phyloP scores from a whole-genome alignment of 495 filamentous ascomycete genomes.

The Filosporella fistucella region DNA sequence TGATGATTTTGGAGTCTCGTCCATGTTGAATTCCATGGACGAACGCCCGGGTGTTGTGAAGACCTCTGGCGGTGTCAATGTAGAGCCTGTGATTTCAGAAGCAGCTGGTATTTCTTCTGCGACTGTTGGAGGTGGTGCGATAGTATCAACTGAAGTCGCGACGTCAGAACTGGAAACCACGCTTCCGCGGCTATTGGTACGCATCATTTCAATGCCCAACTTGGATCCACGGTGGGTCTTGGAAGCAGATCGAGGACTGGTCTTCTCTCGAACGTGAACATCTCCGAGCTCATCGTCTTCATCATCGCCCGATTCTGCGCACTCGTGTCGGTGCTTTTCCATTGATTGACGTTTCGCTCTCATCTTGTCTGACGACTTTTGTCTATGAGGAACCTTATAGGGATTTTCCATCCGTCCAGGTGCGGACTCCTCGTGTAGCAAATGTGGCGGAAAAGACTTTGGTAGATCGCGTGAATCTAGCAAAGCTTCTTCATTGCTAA shows the following conservation, averaged over 20 bases:
- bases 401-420: conserved; percentile 55
- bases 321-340: conserved; percentile 70
- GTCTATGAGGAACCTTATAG: conserved; percentile 50
- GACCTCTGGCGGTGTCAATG: conserved; percentile 37
- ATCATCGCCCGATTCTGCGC: conserved; percentile 83
- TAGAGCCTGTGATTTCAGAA: conserved; percentile 21
- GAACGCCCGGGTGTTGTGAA: conserved; percentile 31
- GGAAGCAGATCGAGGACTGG: conserved; percentile 43
- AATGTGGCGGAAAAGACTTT: conserved; percentile 37
- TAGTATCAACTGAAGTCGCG: conserved; percentile 8
- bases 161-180: conserved; percentile 42
- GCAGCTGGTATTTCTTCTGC: conserved; percentile 14
- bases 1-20: conserved; percentile 23
- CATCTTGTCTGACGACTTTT: conserved; percentile 74
- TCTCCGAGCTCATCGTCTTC: conserved; percentile 86
- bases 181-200: conserved; percentile 87
- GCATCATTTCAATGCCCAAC: conserved; percentile 91
- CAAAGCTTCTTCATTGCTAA: conserved; percentile 53
- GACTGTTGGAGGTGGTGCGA: conserved; percentile 27
- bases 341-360: conserved; percentile 71
- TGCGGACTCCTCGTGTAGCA: conserved; percentile 63
- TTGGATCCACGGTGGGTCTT: conserved; percentile 62
- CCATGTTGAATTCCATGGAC: conserved; percentile 32
- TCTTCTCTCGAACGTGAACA: conserved; percentile 45
- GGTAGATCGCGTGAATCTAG: conserved; percentile 26